Base-by-base conservation (phyloP, 441 rosid species). In the Macaranga tanarius region DNA sequence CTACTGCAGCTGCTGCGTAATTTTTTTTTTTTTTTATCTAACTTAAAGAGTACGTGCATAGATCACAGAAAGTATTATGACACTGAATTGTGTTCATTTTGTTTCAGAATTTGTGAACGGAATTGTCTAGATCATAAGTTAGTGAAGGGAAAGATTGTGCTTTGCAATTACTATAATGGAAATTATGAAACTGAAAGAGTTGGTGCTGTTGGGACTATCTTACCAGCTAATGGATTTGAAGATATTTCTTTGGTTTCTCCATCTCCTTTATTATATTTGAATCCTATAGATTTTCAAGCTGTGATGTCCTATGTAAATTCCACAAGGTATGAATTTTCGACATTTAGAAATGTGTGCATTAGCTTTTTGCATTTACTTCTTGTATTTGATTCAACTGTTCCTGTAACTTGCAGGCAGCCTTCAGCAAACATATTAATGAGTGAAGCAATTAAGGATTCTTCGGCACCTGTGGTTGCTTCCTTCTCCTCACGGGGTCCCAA, bases 401-500 rank as follows among this genome's bases (percentile, higher is more conserved):
- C 25, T 40, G 9, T 26, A 12, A 19, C 7, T n/a, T 62, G 64
- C 62, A 80, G 86, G 13, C 45, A 68, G 1, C 80, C 86, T 12
- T 7, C 10, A 47, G 85, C 75, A 38, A 56, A 67, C 9, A 60
- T 83, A 69, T 60, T 79, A 19, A 73, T 45, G 76, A 73, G 80
- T 16, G 83, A 79, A 65, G 19, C 51, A 6, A 59, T 74, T 11
- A 60, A 67, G 51, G 81, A 74, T 61, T 67, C 63, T 0, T 22
- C 73, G 51, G 86, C 85, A 31, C 92, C 92, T 0, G 1, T 64
- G 0, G 78, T 84, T 23, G 76, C 84, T 38, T 0, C 38, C 20
- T 89, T 84, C 79, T 89, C 91, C 71, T 80, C 91, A 1, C 77
- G 82, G 2, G 93, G 92, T 19, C 92, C 95, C 10, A 86, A 82